Base-by-base conservation (phyloP, 306 rosid genomes). In the Dryas alaskensis region DNA sequence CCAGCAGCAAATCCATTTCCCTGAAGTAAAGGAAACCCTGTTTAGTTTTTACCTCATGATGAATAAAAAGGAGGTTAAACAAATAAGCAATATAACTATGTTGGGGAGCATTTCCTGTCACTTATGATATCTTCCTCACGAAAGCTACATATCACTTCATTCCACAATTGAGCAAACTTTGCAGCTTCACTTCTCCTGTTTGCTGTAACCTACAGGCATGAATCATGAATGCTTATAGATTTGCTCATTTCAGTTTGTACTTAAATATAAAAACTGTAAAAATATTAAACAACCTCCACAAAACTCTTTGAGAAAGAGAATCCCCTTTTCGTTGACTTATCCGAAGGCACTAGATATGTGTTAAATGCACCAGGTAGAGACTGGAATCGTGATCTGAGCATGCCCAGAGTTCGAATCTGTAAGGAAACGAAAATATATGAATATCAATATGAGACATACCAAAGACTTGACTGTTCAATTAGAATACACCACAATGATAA, bases 161-260 rank as follows among this genome's bases (percentile, higher is more conserved):
- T 94, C 97, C 97, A 94, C 77, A 94, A 61, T 72, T 94, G 99
- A 73, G 99, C 95, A 83, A 94, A 94, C 73, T 94, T 94, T 49
- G 99, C 96, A 79, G 99, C 99, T 84, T 94, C 99, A 86, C 89
- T 88, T 84, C 96, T 91, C 84, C 88, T 88, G 86, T 91, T 89
- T 17, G 97, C 72, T 10, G 96, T 79, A 81, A 92, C 81, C 99
- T 94, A 76, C 79, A 74, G 65, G 55, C 52, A 73, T 46, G 17
- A 72, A 82, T 45, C 79, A 61, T 25, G 49, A 73, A 77, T 78
- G 59, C 70, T 54, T 67, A 37, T 72, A 72, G 65, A 63, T 60
- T 59, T 47, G 69, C 62, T 69, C n/a, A 77, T 63, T 48, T 74
- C 10, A 60, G 67, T 43, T 68, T 25, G 13, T 46, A 31, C 47